Evolutionary conservation across 2,329 filamentous ascomycete genomes (phyloP), one percentile per base, ranked within the genome.

Genomic region (Calonectria multiphialidica): DNA sequence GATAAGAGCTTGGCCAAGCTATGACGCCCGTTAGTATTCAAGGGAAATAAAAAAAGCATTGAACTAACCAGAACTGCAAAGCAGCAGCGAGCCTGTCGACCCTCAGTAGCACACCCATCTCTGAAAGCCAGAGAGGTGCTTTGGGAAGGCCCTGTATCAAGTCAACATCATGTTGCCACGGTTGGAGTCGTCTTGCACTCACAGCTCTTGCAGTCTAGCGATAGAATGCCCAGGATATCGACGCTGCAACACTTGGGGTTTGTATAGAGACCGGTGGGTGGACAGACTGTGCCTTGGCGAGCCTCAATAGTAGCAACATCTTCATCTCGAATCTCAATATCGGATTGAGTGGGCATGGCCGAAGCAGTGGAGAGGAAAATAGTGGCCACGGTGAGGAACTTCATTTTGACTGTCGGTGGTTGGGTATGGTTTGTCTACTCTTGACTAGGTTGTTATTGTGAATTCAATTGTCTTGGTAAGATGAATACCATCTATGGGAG

Each of bases 41-140:
- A 15, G 2, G 1, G 23, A 7, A 37, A 16, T 18, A 9, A 12
- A 50, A 13, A 9, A 2, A 10, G 16, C 6, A 35, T 10, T 5
- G 25, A n/a, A 62, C 57, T 45, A 0, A 62, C 57, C 37, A 62
- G 6, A 30, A 18, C 4, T 5, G 40, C 9, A 30, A 62, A 23
- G 28, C 57, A 62, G 57, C 57, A 62, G 13, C 57, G 57, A 33
- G 57, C 57, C 18, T 62, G 57, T 9, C 57, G 57, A 9, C 57
- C 57, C 40, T 62, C 57, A 15, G 21, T 45, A 25, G 40, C 57
- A 16, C 57, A 62, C 15, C 57, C 57, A 10, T 62, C 57, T 23
- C 57, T 62, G 4, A 62, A 62, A 15, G 57, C 18, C 2, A 62
- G 18, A 12, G 40, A 13, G 12, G 16, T 45, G 40, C 37, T 45